Base-by-base conservation (phyloP, 176 grass and related monocot genomes). In the Chloris gayana region DNA sequence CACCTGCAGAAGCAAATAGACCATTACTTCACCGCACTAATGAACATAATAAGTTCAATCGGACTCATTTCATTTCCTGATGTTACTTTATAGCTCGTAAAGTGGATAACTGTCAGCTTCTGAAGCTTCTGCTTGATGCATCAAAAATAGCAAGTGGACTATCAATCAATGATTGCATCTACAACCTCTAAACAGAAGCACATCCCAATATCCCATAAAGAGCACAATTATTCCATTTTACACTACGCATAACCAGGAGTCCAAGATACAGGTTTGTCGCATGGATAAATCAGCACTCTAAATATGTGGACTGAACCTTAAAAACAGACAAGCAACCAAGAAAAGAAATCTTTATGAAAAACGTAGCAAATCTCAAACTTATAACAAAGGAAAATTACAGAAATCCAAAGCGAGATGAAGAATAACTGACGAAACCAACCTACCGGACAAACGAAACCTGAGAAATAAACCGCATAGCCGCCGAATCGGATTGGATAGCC, bases 1-100 rank as follows among this genome's bases (percentile, higher is more conserved):
- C 17, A 58, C 73, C 88, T 89, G 83, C 83, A 86, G 18, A 74
- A 89, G 75, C 5, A 15, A 89, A 74, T 84, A 34, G 6, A 18
- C 9, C 73, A 73, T 77, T 25, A 66, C 49, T 41, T 67, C 46
- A 78, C 46, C 57, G 47, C 49, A 78, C 34, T 6, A 45, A n/a
- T 73, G 47, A 74, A 69, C 34, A 59, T 6, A 59, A 59, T 6
- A 59, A 67, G 37, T 47, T 72, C 12, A 72, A 32, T 70, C 12
- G n/a, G n/a, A n/a, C n/a, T n/a, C 63, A 74, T 63, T 35, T 22
- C 27, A 49, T 71, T 1, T 65, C 14, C 76, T 53, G 72, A 12
- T 45, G 11, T 70, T 72, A 73, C 71, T 82, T 65, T 75, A 50
- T 50, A 77, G 66, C 69, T 68, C 32, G 50, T 61, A 32, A 32